A percentile compares a stretch with the other conserved stretches of the same genome.
Evolutionary conservation across 305 asterid genomes (phyloP).

Genomic region (Fraxinus sp.): DNA sequence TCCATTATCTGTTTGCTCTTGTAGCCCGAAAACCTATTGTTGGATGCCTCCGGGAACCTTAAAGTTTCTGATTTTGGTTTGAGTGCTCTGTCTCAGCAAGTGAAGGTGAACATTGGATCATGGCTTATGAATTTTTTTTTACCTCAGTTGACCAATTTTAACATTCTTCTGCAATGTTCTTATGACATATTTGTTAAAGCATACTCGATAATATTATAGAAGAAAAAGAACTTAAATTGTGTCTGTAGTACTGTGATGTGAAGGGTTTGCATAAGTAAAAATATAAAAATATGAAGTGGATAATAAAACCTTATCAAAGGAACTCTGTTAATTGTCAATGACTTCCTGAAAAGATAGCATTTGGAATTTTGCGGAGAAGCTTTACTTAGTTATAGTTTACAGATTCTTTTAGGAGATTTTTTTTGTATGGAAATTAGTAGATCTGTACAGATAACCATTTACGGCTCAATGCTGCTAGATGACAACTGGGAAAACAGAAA

Average conservation of each 20-base stretch:
- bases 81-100: constrained; percentile 95
- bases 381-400: not conserved
- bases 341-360: not conserved
- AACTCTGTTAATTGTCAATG: not conserved
- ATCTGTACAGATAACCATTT: not conserved
- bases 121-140: not conserved
- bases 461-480: not conserved
- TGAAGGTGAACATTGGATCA: constrained; percentile 56
- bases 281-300: not conserved
- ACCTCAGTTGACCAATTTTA: not conserved
- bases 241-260: not conserved
- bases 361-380: not conserved
- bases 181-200: not conserved
- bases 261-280: not conserved
- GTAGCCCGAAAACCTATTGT: constrained; percentile 82
- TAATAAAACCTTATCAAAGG: not conserved
- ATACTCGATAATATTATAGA: not conserved
- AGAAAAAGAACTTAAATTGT: not conserved
- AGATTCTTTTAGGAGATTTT: not conserved
- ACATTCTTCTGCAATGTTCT: not conserved
- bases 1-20: constrained; percentile 15
- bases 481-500: not conserved
- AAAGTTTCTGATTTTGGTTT: constrained; percentile 92
- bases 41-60: constrained; percentile 82
- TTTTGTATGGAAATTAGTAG: not conserved